Base-by-base conservation (phyloP, 768 basidiomycete species). In the Lactarius hatsudake region DNA sequence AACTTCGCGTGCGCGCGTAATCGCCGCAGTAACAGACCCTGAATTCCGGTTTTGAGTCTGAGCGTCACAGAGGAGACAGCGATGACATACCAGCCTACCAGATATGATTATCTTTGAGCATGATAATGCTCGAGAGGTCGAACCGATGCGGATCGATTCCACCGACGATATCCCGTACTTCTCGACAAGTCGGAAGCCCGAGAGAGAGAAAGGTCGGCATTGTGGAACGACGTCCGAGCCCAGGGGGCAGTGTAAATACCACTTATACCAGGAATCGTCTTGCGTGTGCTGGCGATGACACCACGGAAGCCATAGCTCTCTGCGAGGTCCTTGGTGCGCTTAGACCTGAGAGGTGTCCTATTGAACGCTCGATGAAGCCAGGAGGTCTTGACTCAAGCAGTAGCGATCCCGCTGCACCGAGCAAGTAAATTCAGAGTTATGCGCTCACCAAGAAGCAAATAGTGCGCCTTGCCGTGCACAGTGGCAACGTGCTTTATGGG, bases 91-190 rank as follows among this genome's bases (percentile, higher is more conserved):
- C 94, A 53, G 89, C 91, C 3, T 95, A 96, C 96, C 95, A 98
- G 75, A 99, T 93, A 75, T 99, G 97, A 75, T 99, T 99, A 73
- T 99, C 97, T 78, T 98, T 98, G 73, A 99, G 86, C 97, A 99
- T 98, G 74, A 99, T 96, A 97, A 99, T 98, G 75, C 91, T 93
- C 34, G 93, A 95, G 23, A 98, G 83, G 77, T 98, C 96, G 71
- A 97, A 90, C 28, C 97, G 86, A 80, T 99, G 97, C 10, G 93
- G 81, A 75, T 99, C 97, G 72, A 98, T 90, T 7, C 97, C 97
- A 20, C 97, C 97, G 17, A 98, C 93, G 55, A 98, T 78, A 99
- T 98, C 3, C 89, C 97, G 75, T 99, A 98, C 78, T 99, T 99
- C 78, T 99, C 97, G 6, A 98, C 96, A 36, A 98, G 81, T 57